phyloP scores from a whole-genome alignment of 208 protist genomes.

The Kentomonas sorsogonicus region DNA sequence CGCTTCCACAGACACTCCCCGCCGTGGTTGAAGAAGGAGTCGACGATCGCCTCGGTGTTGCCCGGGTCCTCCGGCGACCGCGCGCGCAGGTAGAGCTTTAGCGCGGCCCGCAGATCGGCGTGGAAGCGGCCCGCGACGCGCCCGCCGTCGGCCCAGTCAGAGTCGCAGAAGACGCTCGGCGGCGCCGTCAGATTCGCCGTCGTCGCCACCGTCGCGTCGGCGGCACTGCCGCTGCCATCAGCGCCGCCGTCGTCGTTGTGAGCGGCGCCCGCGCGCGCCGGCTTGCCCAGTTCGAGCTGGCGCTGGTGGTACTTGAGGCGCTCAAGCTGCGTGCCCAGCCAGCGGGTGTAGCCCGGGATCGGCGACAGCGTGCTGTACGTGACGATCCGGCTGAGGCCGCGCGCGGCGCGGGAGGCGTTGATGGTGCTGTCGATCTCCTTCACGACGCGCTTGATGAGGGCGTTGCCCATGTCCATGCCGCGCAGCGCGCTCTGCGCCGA shows the following conservation, averaged over 20 bases:
- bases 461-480: constrained; percentile 82
- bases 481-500: constrained; percentile 63
- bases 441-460: constrained; percentile 86
- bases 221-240: not conserved
- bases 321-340: constrained; percentile 51
- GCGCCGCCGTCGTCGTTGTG: not conserved
- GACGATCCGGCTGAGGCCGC: constrained; percentile 34
- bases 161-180: no score
- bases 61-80: no score
- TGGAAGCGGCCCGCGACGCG: no score
- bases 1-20: constrained; percentile 19
- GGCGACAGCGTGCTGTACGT: constrained; percentile 79
- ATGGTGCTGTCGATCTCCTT: constrained; percentile 63
- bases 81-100: not conserved
- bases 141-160: no score
- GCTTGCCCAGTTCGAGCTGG: not conserved
- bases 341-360: constrained; percentile 71
- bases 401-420: constrained; percentile 36
- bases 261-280: not conserved
- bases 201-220: no score
- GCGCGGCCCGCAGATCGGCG: not conserved
- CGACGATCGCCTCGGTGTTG: no score
- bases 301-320: constrained; percentile 22
- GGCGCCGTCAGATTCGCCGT: no score
- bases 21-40: constrained; percentile 26